Percentiles rank a stretch among this genome's conserved stretches.
Evolutionary conservation across 805 yeast species (phyloP).

Genomic region (Suhomyces kilbournensis): DNA sequence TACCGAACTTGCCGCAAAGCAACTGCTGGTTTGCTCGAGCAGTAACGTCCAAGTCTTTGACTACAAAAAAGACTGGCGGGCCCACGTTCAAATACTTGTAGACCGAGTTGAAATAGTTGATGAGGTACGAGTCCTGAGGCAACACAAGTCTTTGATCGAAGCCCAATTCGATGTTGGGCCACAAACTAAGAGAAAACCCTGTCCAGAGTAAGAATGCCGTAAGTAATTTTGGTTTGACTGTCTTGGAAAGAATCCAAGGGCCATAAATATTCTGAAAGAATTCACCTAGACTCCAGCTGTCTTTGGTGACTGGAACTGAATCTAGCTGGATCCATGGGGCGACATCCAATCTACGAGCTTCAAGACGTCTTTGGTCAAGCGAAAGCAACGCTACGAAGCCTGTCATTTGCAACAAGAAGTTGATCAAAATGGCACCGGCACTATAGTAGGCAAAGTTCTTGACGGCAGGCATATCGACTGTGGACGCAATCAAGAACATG

Average conservation of each 20-base stretch:
- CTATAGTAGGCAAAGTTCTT: conserved; percentile 89
- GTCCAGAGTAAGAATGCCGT: conserved; percentile 58
- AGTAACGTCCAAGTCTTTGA: conserved; percentile 66
- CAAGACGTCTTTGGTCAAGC: conserved; percentile 61
- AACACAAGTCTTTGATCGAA: conserved; percentile 87
- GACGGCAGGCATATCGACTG: conserved; percentile 94
- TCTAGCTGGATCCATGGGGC: conserved; percentile 48
- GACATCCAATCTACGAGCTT: conserved; percentile 57
- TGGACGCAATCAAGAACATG: conserved; percentile 74
- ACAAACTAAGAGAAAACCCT: conserved; percentile 61
- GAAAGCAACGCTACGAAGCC: conserved; percentile 72
- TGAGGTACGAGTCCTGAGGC: conserved; percentile 78
- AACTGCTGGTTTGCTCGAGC: conserved; percentile 59
- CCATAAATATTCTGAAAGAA: conserved; percentile 52
- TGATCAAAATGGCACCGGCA: conserved; percentile 78
- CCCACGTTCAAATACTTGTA: conserved; percentile 77
- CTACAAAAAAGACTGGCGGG: conserved; percentile 87
- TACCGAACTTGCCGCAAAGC: conserved; percentile 83
- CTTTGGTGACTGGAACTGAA: conserved; percentile 4
- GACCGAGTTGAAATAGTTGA: conserved; percentile 75
- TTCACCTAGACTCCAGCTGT: conserved; percentile 22
- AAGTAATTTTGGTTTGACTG: conserved; percentile 47
- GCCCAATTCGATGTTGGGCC: conserved; percentile 74
- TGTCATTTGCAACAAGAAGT: conserved; percentile 76
- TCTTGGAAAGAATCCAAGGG: conserved; percentile 52